These are phyloP conservation scores for Stephanodiscus triporus DNA, from an alignment of 108 stramenopile species.

Conservation along the genomic window DNA sequence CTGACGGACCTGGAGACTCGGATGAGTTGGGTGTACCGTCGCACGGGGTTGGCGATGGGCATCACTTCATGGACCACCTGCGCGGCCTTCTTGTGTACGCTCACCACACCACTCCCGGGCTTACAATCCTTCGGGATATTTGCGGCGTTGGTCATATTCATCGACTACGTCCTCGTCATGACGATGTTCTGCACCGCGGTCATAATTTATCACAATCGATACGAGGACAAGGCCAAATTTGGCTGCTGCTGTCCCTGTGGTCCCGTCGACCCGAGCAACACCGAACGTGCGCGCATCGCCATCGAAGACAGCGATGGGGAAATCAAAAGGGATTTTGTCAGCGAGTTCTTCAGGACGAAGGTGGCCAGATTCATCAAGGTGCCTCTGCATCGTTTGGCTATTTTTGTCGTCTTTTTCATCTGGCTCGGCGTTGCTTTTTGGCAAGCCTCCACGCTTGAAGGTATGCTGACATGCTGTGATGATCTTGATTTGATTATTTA, in stretches of 20 bases:
- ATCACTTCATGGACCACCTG: slow-evolving; percentile 65
- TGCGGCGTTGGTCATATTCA: slow-evolving; percentile 58
- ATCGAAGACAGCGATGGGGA: slow-evolving; percentile 25
- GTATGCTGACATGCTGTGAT: not conserved
- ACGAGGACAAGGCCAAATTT: slow-evolving; percentile 33
- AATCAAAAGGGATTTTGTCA: slow-evolving; percentile 45
- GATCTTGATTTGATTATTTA: not conserved
- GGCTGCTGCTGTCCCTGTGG: slow-evolving; percentile 51
- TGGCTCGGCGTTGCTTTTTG: slow-evolving; percentile 46
- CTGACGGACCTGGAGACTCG: slow-evolving; percentile 44
- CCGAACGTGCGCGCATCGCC: slow-evolving; percentile 26
- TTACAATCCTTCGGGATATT: slow-evolving; percentile 61
- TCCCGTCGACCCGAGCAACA: slow-evolving; percentile 14
- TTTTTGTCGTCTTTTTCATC: slow-evolving; percentile 30
- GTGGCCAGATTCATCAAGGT: slow-evolving; percentile 45
- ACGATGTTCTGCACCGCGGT: slow-evolving; percentile 63
- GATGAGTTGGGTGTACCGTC: slow-evolving; percentile 62
- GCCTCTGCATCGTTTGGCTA: slow-evolving; percentile 25
- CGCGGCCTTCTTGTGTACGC: slow-evolving; percentile 59
- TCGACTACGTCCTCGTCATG: slow-evolving; percentile 66
- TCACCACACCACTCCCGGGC: slow-evolving; percentile 49
- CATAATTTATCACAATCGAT: slow-evolving; percentile 59
- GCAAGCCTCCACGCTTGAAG: slow-evolving; percentile 49
- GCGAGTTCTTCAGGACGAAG: slow-evolving; percentile 46
- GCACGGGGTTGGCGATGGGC: slow-evolving; percentile 61